Conservation (phyloP, 495 filamentous ascomycete species). For the Aspergillus incahuasiensis region DNA sequence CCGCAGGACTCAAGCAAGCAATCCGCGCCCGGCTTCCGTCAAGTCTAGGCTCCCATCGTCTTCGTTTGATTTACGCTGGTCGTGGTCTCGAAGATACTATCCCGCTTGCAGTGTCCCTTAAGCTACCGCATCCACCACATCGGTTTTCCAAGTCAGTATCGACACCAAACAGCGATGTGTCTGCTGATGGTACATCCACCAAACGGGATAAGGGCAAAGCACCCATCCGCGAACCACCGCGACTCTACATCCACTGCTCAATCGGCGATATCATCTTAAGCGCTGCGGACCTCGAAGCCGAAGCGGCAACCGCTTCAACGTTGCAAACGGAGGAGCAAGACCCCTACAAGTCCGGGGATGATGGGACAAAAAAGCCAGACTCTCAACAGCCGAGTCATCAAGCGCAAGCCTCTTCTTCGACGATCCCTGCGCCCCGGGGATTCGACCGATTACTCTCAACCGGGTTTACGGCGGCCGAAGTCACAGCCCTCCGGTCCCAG, state of each 20-base stretch:
- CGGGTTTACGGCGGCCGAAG: conserved; percentile 76
- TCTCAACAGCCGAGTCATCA: conserved; percentile 3
- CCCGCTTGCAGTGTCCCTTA: conserved; percentile 61
- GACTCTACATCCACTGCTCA: conserved; percentile 85
- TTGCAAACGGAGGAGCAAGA: conserved; percentile 13
- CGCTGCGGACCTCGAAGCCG: conserved; percentile 60
- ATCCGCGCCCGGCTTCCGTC: conserved; percentile 69
- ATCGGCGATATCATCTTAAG: conserved; percentile 66
- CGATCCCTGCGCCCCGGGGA: conserved; percentile 66
- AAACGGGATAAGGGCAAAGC: conserved; percentile 54
- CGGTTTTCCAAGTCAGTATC: conserved; percentile 22
- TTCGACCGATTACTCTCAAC: conserved; percentile 81
- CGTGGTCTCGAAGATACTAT: conserved; percentile 71
- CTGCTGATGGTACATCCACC: conserved; percentile 9
- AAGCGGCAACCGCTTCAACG: conserved; percentile 50
- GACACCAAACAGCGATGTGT: not conserved
- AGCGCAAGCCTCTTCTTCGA: conserved; percentile 18
- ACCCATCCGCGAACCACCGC: conserved; percentile 41
- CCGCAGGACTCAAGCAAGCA: conserved; percentile 70
- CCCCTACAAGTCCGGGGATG: not conserved
- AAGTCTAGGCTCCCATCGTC: conserved; percentile 55
- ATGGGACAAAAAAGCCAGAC: not conserved
- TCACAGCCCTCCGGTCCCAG: conserved; percentile 75
- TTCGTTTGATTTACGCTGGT: conserved; percentile 85
- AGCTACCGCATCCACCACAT: conserved; percentile 50